phyloP scores from a whole-genome alignment of 306 rosid genomes.

The Pterocarpus santalinus region DNA sequence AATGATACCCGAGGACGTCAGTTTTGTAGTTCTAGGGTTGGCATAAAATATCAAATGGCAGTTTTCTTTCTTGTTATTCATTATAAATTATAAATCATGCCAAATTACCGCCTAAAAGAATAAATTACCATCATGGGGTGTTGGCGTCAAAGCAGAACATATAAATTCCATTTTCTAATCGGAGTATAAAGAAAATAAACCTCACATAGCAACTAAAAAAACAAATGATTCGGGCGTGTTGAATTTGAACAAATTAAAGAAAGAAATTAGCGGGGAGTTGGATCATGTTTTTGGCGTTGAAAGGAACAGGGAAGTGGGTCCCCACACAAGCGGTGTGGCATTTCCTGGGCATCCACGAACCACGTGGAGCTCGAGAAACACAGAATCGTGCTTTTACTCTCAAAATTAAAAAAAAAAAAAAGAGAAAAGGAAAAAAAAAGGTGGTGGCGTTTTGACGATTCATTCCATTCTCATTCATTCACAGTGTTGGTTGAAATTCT shows the following conservation, averaged over 20 bases:
- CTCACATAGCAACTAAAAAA: background rate
- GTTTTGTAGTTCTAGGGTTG: background rate
- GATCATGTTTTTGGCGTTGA: conserved; percentile 59
- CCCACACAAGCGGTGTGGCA: conserved; percentile 54
- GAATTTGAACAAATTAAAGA: too few relatives aligned
- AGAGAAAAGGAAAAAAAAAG: background rate
- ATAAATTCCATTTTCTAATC: too few relatives aligned
- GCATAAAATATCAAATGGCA: background rate
- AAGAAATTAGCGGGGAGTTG: background rate
- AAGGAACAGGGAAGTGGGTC: conserved; percentile 56
- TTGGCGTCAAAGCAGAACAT: too few relatives aligned
- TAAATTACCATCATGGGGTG: background rate
- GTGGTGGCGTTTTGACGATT: conserved; percentile 65
- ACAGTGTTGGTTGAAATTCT: conserved; percentile 25
- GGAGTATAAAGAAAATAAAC: too few relatives aligned
- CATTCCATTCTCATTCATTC: background rate
- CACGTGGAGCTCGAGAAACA: conserved; percentile 81
- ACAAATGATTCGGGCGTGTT: background rate
- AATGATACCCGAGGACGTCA: background rate
- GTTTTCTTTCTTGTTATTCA: background rate
- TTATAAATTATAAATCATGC: background rate
- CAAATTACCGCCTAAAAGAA: background rate
- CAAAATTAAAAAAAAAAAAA: background rate
- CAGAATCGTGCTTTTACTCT: conserved; percentile 42
- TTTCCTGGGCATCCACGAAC: conserved; percentile 61